Conservation (phyloP, 148 eudicot species). For the Pharnaceum exiguum region DNA sequence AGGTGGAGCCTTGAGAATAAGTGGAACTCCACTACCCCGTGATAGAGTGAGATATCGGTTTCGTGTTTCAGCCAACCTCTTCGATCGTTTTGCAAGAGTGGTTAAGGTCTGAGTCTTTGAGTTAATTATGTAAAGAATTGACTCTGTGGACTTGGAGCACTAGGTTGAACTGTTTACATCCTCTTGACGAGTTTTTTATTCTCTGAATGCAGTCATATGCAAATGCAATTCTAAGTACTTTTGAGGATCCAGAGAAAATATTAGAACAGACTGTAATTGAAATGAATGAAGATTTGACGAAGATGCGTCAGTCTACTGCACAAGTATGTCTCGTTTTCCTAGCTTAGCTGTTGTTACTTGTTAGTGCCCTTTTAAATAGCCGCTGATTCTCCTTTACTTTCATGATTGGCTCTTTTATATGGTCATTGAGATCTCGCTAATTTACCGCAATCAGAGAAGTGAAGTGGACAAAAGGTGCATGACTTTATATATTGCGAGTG, state of each 20-base stretch:
- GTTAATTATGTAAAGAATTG: slow-evolving; percentile 8
- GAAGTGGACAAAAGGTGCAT: slow-evolving; percentile 5
- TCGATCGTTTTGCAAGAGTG: slow-evolving; percentile 95
- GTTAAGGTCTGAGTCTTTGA: slow-evolving; percentile 57
- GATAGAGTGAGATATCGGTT: slow-evolving; percentile 47
- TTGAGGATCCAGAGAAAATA: slow-evolving; percentile 98
- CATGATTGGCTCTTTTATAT: neutral
- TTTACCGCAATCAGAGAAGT: slow-evolving; percentile 1
- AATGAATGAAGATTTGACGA: slow-evolving; percentile 91
- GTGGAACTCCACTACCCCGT: slow-evolving; percentile 38
- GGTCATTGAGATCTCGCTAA: neutral
- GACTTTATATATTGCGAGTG: neutral
- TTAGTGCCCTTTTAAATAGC: neutral
- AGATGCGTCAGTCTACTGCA: slow-evolving; percentile 98
- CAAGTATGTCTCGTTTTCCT: slow-evolving; percentile 45
- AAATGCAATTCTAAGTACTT: slow-evolving; percentile 72
- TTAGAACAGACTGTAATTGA: slow-evolving; percentile 84
- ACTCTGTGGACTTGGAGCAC: slow-evolving; percentile 3
- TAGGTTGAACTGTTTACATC: slow-evolving; percentile 1
- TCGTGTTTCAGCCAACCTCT: slow-evolving; percentile 66
- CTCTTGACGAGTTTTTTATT: slow-evolving; percentile 7
- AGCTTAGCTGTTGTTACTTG: neutral
- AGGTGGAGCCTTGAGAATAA: slow-evolving; percentile 54
- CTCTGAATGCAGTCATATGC: slow-evolving; percentile 70
- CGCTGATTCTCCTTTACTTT: neutral